phyloP scores from a whole-genome alignment of 2,329 filamentous ascomycete genomes.

The Cytospora schulzeri region DNA sequence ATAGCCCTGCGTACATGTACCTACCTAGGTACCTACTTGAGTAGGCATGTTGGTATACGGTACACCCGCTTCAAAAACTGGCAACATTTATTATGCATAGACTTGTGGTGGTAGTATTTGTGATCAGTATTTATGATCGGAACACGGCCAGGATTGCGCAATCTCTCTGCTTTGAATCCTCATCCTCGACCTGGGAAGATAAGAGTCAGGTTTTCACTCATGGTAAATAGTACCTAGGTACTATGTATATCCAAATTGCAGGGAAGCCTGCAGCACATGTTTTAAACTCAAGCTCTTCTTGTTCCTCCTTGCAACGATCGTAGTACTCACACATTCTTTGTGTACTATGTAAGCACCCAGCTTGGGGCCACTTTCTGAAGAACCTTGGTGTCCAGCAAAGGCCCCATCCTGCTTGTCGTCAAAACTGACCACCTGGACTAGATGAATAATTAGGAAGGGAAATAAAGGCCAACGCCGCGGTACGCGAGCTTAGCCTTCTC shows the following conservation, averaged over 20 bases:
- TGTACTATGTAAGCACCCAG: neutral
- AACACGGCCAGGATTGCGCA: neutral
- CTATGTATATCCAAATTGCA: neutral
- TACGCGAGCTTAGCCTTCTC: neutral
- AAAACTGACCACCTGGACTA: neutral
- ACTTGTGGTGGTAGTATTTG: neutral
- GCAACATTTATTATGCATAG: neutral
- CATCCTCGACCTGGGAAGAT: neutral
- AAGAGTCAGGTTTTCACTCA: neutral
- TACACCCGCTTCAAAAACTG: too few relatives aligned
- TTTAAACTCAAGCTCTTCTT: neutral
- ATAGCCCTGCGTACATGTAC: too few relatives aligned
- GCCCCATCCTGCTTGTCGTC: neutral
- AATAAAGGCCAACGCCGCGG: neutral
- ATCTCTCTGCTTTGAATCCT: neutral
- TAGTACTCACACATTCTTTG: too few relatives aligned
- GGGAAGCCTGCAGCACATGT: neutral
- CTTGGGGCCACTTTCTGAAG: neutral
- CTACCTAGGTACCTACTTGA: neutral
- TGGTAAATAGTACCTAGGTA: neutral
- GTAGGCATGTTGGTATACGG: too few relatives aligned
- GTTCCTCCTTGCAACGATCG: neutral
- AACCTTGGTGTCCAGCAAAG: neutral
- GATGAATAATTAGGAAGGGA: neutral
- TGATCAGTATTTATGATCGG: neutral